Conservation (phyloP, 202 grass and related monocot genomes). For the Digitaria exilis region DNA sequence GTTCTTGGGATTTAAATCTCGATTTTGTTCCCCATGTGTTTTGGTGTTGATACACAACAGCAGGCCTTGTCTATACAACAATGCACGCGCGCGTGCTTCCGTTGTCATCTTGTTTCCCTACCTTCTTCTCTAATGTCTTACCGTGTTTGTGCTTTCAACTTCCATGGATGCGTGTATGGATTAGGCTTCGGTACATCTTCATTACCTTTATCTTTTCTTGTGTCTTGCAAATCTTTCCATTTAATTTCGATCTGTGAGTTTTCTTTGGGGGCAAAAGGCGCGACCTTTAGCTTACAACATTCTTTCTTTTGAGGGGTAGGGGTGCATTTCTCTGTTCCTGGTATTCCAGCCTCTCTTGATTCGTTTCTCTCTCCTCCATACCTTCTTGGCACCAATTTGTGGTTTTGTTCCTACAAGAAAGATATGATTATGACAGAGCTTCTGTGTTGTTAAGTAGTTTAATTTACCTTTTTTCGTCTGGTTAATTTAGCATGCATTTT, state of each 20-base stretch:
- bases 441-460: background rate
- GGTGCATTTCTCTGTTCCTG: background rate
- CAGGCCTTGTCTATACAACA: background rate
- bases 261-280: background rate
- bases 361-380: background rate
- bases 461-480: background rate
- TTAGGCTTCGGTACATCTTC: background rate
- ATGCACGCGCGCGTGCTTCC: background rate
- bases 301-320: background rate
- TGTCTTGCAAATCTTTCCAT: background rate
- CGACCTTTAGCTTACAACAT: background rate
- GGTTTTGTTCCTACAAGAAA: conserved; percentile 6
- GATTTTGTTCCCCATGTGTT: conserved; percentile 3
- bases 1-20: conserved; percentile 20
- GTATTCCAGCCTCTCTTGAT: background rate
- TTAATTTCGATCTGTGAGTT: background rate
- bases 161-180: background rate
- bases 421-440: background rate
- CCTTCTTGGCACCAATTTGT: background rate
- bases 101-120: background rate
- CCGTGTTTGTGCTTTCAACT: background rate
- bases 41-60: conserved; percentile 2
- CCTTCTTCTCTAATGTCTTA: background rate
- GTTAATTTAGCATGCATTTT: background rate
- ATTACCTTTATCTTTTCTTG: background rate